Evolutionary conservation across 192 early-diverging fungal genomes (phyloP), one percentile per base, ranked within the genome.

Genomic region (Backusella tuberculispora): DNA sequence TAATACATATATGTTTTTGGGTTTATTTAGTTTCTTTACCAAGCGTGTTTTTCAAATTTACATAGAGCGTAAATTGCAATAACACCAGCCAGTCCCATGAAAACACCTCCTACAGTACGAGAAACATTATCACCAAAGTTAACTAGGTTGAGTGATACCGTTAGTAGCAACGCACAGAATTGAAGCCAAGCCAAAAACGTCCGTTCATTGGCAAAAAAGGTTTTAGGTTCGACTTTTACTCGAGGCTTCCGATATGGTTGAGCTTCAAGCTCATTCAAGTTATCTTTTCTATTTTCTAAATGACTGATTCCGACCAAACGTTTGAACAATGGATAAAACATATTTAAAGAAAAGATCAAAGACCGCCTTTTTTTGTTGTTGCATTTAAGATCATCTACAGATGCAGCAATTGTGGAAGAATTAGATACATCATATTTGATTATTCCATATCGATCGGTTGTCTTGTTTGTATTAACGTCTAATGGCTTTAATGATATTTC

Each of bases 151-250:
- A 95, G 79, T 2, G 92, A 86, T 24, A 94, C 83, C 15, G 85
- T 84, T 13, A 88, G 85, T 19, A 95, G 74, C 3, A 93, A 79
- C 7, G 90, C 89, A 68, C 86, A 88, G 84, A 91, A 93, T 68
- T 92, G 87, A 80, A 94, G 79, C 93, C 95, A 96, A 17, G 86
- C 83, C 26, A 96, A 80, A 80, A 96, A 96, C 1, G 94, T 95
- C 17, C 95, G 85, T 78, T 96, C 95, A 71, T 96, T 95, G 40
- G 93, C 94, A 79, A 96, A 92, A 71, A 88, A 95, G 12, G 92
- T 89, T 84, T 96, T 96, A 21, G 95, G 92, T 75, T 96, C 95
- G 10, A 94, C 89, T 43, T 89, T 85, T 42, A 92, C 81, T 19
- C 87, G 83, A n/a, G 70, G 81, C 8, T 5, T 47, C 34, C 38